phyloP scores from a whole-genome alignment of 2,329 filamentous ascomycete genomes.

The Colletotrichum higginsianum region DNA sequence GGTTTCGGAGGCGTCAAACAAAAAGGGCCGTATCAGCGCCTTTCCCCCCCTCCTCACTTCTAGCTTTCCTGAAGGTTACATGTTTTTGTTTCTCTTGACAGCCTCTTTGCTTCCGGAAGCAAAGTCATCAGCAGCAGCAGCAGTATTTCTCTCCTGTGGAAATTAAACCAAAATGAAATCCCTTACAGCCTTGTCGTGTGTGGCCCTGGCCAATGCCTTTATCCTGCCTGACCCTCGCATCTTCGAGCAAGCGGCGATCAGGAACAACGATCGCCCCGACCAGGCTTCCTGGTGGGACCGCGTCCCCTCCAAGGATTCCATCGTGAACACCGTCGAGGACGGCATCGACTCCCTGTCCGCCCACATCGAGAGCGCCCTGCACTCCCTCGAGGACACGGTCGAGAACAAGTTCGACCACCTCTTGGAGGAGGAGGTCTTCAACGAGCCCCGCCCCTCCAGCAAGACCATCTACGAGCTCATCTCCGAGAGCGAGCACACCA shows the following conservation, averaged over 20 bases:
- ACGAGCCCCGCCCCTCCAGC: constrained; percentile 64
- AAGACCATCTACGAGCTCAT: constrained; percentile 87
- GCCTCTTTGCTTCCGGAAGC: constrained; percentile 12
- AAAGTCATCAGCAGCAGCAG: not conserved
- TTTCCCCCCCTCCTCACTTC: not conserved
- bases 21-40: constrained; percentile 18
- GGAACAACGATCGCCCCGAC: constrained; percentile 50
- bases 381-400: constrained; percentile 51
- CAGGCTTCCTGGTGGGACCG: constrained; percentile 48
- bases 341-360: constrained; percentile 46
- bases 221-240: constrained; percentile 67
- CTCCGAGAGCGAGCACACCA: constrained; percentile 81
- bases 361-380: constrained; percentile 49
- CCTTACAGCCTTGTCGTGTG: constrained; percentile 62
- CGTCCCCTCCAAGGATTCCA: constrained; percentile 53
- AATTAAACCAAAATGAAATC: constrained; percentile 59
- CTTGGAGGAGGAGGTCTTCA: constrained; percentile 38
- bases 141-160: not conserved
- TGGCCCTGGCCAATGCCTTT: constrained; percentile 64
- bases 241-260: constrained; percentile 57
- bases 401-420: constrained; percentile 46
- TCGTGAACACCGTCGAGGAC: constrained; percentile 52
- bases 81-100: not conserved
- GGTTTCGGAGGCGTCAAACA: not conserved
- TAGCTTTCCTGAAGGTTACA: no score